Percentiles rank a stretch among this genome's conserved stretches.
phyloP scores from a whole-genome alignment of 202 grass and related monocot genomes.

The Brachypodium distachyon region DNA sequence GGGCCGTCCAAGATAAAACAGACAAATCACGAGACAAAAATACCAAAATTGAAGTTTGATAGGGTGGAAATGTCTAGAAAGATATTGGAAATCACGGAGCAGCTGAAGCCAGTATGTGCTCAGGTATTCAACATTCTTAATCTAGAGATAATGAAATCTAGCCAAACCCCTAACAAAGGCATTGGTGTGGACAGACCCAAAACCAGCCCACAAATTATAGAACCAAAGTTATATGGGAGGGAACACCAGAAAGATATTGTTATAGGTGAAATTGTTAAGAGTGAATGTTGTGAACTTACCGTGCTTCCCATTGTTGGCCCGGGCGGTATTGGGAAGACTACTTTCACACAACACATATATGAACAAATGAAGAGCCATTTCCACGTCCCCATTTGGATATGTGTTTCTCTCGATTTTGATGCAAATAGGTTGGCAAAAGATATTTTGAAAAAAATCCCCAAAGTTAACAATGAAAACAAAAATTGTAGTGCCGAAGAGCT shows the following conservation, averaged over 20 bases:
- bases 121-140: not conserved
- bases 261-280: not conserved
- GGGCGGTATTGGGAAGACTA: constrained; percentile 29
- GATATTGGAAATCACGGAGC: not conserved
- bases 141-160: not conserved
- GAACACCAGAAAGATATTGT: not conserved
- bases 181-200: not conserved
- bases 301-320: constrained; percentile 23
- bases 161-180: not conserved
- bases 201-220: not conserved
- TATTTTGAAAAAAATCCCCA: not conserved
- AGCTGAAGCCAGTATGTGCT: not conserved
- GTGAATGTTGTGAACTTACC: not conserved
- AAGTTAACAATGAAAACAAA: not conserved
- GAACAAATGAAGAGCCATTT: not conserved
- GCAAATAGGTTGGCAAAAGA: not conserved
- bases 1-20: not conserved
- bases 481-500: not conserved
- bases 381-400: not conserved
- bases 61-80: not conserved
- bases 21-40: not conserved
- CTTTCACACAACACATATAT: constrained; percentile 24
- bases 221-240: constrained; percentile 3
- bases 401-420: constrained; percentile 16
- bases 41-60: constrained; percentile 1